A percentile compares a stretch with the other conserved stretches of the same genome.
phyloP scores from a whole-genome alignment of 768 basidiomycete species.

The Trametes cubensis region DNA sequence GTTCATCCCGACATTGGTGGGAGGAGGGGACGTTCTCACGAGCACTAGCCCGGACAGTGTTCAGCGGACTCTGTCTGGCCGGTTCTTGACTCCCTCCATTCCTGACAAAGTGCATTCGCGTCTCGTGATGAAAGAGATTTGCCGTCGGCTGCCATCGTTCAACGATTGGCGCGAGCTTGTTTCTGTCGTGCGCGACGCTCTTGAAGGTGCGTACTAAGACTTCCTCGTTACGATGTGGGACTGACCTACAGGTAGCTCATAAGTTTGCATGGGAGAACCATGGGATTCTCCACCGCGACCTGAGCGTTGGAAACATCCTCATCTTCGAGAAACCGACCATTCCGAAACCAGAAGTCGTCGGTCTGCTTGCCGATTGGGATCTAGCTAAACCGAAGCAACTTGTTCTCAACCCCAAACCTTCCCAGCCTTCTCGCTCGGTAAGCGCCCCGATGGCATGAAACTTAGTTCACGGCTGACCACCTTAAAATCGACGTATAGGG shows the following conservation, averaged over 20 bases:
- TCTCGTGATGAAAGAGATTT: not conserved
- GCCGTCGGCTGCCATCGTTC: not conserved
- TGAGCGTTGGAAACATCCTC: not conserved
- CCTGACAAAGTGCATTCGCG: not conserved
- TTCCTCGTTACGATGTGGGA: not conserved
- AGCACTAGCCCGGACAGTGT: not conserved
- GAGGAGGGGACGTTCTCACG: not conserved
- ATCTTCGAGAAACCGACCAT: not conserved
- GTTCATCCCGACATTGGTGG: not conserved
- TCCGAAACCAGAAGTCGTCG: not conserved
- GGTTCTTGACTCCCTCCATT: not conserved
- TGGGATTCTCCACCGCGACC: not conserved
- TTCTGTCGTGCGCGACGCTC: not conserved
- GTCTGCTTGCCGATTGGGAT: not conserved
- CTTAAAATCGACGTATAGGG: not conserved
- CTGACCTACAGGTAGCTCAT: not conserved
- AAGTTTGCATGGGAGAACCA: not conserved
- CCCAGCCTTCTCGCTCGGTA: not conserved
- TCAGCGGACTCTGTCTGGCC: not conserved
- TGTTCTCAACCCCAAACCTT: not conserved
- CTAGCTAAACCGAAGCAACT: not conserved
- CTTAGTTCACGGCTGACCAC: not conserved
- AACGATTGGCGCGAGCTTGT: not conserved
- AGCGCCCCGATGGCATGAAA: not conserved
- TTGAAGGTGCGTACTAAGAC: not conserved